Evolutionary conservation across 345 rosid species (phyloP), one percentile per base, ranked within the genome.

Genomic region (Reutealis trisperma): DNA sequence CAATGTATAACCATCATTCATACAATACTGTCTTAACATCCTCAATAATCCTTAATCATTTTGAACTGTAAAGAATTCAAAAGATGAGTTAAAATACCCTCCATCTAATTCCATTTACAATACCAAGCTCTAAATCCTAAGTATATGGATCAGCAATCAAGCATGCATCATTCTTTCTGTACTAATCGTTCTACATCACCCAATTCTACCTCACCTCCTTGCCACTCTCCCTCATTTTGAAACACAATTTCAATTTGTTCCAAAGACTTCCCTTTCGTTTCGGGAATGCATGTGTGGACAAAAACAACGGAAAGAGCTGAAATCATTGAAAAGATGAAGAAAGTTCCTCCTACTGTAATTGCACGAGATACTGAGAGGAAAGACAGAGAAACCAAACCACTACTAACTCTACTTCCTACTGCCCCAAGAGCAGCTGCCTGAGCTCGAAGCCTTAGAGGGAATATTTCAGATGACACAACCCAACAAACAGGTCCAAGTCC

Each of bases 261-360:
- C 77, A 86, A 78, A 19, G 84, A 80, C 83, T 54, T 82, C 62
- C 89, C 89, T 64, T 80, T 84, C 0, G 87, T 86, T 76, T 86
- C 89, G 1, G 84, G 84, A 44, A 75, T 60, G 52, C 76, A 76
- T 15, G 16, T 41, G 34, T 76, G 58, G 15, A 81, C 83, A 60
- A 81, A 81, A 49, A 27, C 74, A 45, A 81, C 77, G 60, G 80
- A 73, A 47, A 81, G 63, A 59, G 74, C 80, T 58, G 80, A 66
- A 59, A 81, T 59, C 73, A 82, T 27, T 49, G 79, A 75, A 41
- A 78, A 82, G 70, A 83, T 62, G 67, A 86, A 80, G 78, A 82
- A 86, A 19, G 78, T 72, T 8, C 84, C 82, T 1, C 79, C 87
- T 0, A 76, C 65, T 3, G 80, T 77, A 59, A 81, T 81, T 18